Base-by-base conservation (phyloP, 345 rosid genomes). In the Jatropha curcas region DNA sequence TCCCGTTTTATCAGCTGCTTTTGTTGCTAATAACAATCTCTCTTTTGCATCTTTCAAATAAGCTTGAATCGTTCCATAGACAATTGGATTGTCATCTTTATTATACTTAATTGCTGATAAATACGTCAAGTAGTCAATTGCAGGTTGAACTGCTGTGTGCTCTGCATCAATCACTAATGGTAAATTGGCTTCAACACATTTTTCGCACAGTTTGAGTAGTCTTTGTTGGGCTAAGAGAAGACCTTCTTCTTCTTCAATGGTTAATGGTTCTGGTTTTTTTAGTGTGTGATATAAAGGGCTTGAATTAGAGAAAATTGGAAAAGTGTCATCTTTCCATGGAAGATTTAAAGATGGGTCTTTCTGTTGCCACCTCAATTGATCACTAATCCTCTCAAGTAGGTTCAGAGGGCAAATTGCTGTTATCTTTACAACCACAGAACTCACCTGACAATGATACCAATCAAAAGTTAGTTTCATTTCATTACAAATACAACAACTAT, bases 11-110 rank as follows among this genome's bases (percentile, higher is more conserved):
- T 85, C 84, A 0, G 97, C 93, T 4, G 87, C 85, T 69, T 71
- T 68, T 4, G 79, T 80, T 0, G 87, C 92, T 8, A 86, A 74
- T 11, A 80, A 71, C 71, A 94, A 31, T 67, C 98, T 83, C 45
- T 89, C 91, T 70, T 86, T 86, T 0, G 98, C 84, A 57, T 94
- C 98, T 77, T 89, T 94, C 77, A 92, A 71, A 80, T 94, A 94
- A 0, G 97, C 84, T 67, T 94, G 98, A 22, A 90, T 85, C 1
- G 98, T 94, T 10, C 84, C 84, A 31, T 88, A 94, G 6, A 94
- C 90, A 4, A 89, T 60, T 0, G 92, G 89, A 25, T 79, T 73
- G 19, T 76, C 87, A 34, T 68, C 77, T 60, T 75, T 84, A 78
- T 87, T 92, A 86, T 76, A 75, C 72, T 58, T 11, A 66, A 88